Conservation (phyloP, 805 yeast genomes). For the Cyberlindnera euphorbiae region DNA sequence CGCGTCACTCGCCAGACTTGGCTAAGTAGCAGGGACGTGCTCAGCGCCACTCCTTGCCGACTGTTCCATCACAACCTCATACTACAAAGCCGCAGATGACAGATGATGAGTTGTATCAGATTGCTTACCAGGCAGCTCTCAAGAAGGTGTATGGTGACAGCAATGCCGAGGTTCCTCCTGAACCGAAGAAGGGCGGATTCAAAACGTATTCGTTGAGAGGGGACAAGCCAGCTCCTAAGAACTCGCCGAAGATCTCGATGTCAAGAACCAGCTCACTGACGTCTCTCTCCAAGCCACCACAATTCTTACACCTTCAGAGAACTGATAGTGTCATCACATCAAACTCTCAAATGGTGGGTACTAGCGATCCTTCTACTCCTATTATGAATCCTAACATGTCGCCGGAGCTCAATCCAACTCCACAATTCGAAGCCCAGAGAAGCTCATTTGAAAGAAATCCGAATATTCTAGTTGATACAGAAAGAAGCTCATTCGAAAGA, state of each 20-base stretch:
- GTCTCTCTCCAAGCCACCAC: constrained; percentile 8
- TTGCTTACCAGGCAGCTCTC: constrained; percentile 52
- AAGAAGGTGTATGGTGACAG: constrained; percentile 48
- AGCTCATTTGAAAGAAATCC: no score
- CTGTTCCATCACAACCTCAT: background rate
- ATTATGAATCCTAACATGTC: constrained; percentile 5
- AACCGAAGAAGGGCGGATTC: constrained; percentile 12
- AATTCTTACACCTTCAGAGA: background rate
- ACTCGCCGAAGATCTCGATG: constrained; percentile 1
- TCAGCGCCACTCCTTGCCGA: no score
- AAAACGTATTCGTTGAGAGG: constrained; percentile 18
- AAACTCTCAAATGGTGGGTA: no score
- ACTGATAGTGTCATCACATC: no score
- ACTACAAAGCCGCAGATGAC: constrained; percentile 1
- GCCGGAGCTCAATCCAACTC: constrained; percentile 8
- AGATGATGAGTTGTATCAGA: constrained; percentile 44
- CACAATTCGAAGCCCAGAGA: constrained; percentile 1
- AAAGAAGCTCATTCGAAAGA: no score
- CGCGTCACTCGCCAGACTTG: no score
- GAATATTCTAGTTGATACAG: no score
- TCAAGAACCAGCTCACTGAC: constrained; percentile 15
- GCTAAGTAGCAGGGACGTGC: no score
- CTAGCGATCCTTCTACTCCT: constrained; percentile 3
- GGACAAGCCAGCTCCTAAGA: constrained; percentile 2
- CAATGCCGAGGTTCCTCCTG: constrained; percentile 4